Percentiles rank a stretch among this genome's conserved stretches.
Evolutionary conservation across 192 early-diverging fungal species (phyloP).

Genomic region (Umbelopsis isabellina): DNA sequence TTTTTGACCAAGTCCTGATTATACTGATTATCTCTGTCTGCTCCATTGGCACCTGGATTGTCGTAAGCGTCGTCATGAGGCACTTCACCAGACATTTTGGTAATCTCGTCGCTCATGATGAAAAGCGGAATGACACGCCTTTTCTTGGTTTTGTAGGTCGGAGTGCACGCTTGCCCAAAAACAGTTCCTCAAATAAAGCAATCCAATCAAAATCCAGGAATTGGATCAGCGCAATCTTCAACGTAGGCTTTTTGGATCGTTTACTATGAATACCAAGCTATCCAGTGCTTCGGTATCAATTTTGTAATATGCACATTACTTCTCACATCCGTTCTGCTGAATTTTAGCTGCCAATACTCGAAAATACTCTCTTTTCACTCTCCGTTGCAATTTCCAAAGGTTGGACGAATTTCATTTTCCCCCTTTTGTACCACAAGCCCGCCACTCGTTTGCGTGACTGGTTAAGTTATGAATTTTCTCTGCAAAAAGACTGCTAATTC

Average conservation of each 20-base stretch:
- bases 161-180: conserved; percentile 17
- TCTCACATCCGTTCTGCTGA: no score
- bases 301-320: no score
- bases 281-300: no score
- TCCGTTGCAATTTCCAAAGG: no score
- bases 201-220: conserved; percentile 8
- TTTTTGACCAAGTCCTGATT: not conserved
- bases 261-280: no score
- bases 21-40: not conserved
- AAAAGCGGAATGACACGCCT: conserved; percentile 3
- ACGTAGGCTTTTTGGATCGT: no score
- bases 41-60: not conserved
- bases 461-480: not conserved
- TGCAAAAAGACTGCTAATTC: not conserved
- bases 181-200: conserved; percentile 11
- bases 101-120: conserved; percentile 12
- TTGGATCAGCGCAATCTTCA: not conserved
- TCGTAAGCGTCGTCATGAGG: not conserved
- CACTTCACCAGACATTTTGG: conserved; percentile 17
- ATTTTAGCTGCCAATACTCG: no score
- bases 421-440: no score
- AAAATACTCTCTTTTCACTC: no score
- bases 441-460: no score
- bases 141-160: not conserved
- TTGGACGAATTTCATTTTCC: no score